Conservation (phyloP, 768 basidiomycete species). For the Austroboletus eburneus region DNA sequence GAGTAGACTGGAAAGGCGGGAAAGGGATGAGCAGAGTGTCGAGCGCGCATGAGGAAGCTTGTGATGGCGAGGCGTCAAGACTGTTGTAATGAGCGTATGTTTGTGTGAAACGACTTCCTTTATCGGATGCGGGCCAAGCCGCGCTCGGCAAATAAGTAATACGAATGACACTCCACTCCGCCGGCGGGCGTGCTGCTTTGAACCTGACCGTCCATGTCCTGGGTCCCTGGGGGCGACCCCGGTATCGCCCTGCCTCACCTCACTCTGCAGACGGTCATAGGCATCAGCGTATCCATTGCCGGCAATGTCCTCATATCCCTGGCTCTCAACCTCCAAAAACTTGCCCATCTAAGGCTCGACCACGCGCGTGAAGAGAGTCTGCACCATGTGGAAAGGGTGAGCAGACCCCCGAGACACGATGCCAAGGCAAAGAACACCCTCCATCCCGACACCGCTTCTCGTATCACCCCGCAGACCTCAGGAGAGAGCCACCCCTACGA, state of each 20-base stretch:
- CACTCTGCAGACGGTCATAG: slow-evolving; percentile 56
- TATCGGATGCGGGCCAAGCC: background rate
- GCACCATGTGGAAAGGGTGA: slow-evolving; percentile 11
- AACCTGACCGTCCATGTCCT: slow-evolving; percentile 9
- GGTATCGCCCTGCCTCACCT: slow-evolving; percentile 50
- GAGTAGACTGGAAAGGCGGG: slow-evolving; percentile 88
- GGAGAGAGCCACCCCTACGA: slow-evolving; percentile 15
- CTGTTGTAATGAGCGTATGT: background rate
- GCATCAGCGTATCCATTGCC: slow-evolving; percentile 76
- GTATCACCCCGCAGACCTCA: slow-evolving; percentile 6
- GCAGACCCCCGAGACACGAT: slow-evolving; percentile 4
- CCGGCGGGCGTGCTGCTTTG: too few species aligned
- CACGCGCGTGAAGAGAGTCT: slow-evolving; percentile 25
- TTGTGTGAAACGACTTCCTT: slow-evolving; percentile 22
- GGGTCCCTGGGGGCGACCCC: slow-evolving; percentile 12
- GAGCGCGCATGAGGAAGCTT: slow-evolving; percentile 58
- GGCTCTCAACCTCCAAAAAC: slow-evolving; percentile 89
- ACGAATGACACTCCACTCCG: too few species aligned
- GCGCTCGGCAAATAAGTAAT: too few species aligned
- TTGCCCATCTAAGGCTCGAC: slow-evolving; percentile 75
- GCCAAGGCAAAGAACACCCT: background rate
- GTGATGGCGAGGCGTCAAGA: background rate
- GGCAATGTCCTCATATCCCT: slow-evolving; percentile 89
- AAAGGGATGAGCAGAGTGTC: slow-evolving; percentile 74
- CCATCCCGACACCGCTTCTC: slow-evolving; percentile 1